phyloP scores from a whole-genome alignment of 2,329 filamentous ascomycete genomes.

The Trichophaea hybrida region DNA sequence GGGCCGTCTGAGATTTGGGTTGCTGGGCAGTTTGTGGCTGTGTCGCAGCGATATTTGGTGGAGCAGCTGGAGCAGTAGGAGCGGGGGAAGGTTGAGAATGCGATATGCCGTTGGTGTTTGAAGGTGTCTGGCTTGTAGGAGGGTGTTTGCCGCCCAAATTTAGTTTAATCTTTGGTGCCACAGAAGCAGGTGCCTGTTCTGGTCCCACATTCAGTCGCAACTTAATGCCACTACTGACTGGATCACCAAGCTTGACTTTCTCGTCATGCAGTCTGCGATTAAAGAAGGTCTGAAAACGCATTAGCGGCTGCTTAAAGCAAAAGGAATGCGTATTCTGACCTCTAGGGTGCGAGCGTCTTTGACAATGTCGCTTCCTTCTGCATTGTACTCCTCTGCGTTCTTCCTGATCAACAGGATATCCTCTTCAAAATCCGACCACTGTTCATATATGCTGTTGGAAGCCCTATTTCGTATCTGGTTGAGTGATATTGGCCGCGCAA shows the following conservation, averaged over 20 bases:
- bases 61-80: too few species aligned
- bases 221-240: conserved; percentile 17
- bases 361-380: conserved; percentile 21
- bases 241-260: conserved; percentile 13
- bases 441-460: conserved; percentile 10
- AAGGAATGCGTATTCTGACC: conserved; percentile 4
- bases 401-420: conserved; percentile 18
- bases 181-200: not conserved
- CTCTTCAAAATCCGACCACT: conserved; percentile 20
- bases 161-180: conserved; percentile 14
- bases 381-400: conserved; percentile 23
- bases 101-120: too few species aligned
- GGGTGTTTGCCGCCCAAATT: conserved; percentile 13
- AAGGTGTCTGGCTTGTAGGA: not conserved
- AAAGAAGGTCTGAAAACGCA: conserved; percentile 10
- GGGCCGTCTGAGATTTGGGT: not conserved
- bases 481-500: conserved; percentile 22
- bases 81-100: too few species aligned
- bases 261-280: conserved; percentile 13
- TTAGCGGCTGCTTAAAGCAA: not conserved
- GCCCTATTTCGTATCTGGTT: conserved; percentile 19
- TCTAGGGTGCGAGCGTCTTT: conserved; percentile 19
- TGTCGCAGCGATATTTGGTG: too few species aligned
- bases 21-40: too few species aligned
- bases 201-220: conserved; percentile 16